Evolutionary conservation across 2,329 filamentous ascomycete genomes (phyloP).

Genomic region (Curvularia spicifera): DNA sequence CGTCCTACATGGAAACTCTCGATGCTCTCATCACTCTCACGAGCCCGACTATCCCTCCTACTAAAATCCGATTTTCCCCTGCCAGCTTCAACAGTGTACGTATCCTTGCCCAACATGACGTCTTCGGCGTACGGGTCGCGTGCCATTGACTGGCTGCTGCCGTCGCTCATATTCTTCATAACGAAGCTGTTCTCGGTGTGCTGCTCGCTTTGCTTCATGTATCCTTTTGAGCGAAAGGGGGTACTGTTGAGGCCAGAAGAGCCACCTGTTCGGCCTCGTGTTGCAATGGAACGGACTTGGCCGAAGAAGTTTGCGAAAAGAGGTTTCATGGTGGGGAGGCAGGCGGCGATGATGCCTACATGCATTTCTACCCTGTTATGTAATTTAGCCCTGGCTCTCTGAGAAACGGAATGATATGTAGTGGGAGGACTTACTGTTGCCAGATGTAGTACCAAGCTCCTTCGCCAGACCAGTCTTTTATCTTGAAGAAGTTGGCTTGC

Average conservation of each 20-base stretch:
- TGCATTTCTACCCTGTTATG: constrained; percentile 37
- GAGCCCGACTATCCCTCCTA: neutral
- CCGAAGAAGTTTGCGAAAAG: constrained; percentile 36
- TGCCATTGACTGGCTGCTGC: constrained; percentile 7
- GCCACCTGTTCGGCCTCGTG: constrained; percentile 20
- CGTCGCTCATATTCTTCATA: constrained; percentile 23
- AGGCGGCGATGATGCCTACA: constrained; percentile 41
- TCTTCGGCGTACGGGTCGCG: constrained; percentile 23
- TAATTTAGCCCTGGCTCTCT: constrained; percentile 1
- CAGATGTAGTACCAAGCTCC: constrained; percentile 38
- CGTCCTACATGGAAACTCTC: constrained; percentile 4
- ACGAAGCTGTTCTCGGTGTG: constrained; percentile 10
- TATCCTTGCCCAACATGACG: constrained; percentile 19
- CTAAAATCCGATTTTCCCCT: constrained; percentile 9
- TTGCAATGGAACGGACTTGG: constrained; percentile 28
- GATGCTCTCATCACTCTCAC: constrained; percentile 12
- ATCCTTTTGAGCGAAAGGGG: constrained; percentile 28
- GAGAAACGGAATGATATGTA: neutral
- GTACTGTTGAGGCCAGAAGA: constrained; percentile 16
- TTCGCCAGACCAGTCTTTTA: constrained; percentile 35
- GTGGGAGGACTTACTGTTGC: constrained; percentile 26
- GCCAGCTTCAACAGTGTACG: constrained; percentile 15
- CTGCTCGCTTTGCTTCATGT: constrained; percentile 22
- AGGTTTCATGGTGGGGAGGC: constrained; percentile 39
- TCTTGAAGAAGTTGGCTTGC: constrained; percentile 39